These are phyloP conservation scores for Blastocrithidia nonstop DNA, from an alignment of 208 protist species.

Conservation along the genomic window DNA sequence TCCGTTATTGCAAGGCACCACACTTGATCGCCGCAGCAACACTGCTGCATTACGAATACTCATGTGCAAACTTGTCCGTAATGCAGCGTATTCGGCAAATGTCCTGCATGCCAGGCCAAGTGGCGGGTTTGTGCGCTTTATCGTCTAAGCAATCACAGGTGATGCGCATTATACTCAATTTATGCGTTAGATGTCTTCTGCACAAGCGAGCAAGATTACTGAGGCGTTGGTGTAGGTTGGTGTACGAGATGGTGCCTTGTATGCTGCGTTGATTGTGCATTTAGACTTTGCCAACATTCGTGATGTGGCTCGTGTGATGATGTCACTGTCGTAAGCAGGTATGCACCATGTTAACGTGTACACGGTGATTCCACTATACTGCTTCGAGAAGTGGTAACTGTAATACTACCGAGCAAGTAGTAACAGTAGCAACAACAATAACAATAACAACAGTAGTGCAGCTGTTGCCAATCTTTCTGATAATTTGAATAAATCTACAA, in stretches of 20 bases:
- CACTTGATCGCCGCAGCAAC: conserved; percentile 42
- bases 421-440: background rate
- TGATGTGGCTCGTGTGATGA: conserved; percentile 55
- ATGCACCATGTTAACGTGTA: conserved; percentile 36
- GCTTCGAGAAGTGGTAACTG: conserved; percentile 18
- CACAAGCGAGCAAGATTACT: conserved; percentile 64
- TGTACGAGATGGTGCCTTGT: conserved; percentile 36
- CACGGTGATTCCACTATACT: conserved; percentile 61
- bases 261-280: conserved; percentile 24
- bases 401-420: background rate
- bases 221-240: conserved; percentile 40
- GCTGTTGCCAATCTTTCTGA: background rate
- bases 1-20: conserved; percentile 42
- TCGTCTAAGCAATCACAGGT: conserved; percentile 47
- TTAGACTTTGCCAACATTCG: conserved; percentile 44
- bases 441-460: background rate
- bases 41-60: conserved; percentile 19
- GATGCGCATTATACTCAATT: conserved; percentile 62
- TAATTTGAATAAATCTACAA: too few relatives aligned
- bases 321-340: conserved; percentile 32
- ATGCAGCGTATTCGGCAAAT: conserved; percentile 53
- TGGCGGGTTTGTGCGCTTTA: conserved; percentile 23
- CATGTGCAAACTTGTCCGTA: conserved; percentile 52
- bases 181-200: conserved; percentile 50
- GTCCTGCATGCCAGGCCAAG: conserved; percentile 32